These are phyloP conservation scores for Aphanomyces invadans DNA, from an alignment of 352 stramenopile species.

Conservation along the genomic window DNA sequence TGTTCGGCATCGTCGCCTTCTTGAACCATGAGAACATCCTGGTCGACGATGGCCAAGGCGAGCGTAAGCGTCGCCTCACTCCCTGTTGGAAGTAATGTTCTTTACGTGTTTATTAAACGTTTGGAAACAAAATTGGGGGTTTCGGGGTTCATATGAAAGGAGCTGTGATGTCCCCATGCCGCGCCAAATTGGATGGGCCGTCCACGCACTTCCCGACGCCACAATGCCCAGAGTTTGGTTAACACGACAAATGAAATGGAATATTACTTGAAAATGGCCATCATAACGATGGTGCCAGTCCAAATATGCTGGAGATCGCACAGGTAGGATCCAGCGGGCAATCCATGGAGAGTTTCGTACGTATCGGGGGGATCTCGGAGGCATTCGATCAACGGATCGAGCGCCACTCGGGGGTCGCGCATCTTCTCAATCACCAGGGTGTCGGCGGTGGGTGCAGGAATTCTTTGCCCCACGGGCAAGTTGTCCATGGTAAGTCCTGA, in stretches of 20 bases:
- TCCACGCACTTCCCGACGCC: background rate
- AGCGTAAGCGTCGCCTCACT: background rate
- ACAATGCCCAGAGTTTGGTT: no score
- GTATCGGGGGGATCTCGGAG: background rate
- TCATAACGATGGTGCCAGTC: background rate
- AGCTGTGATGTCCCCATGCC: background rate
- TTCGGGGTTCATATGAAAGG: background rate
- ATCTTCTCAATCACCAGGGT: background rate
- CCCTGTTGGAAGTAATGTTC: background rate
- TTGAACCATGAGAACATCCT: conserved; percentile 25
- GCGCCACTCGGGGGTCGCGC: background rate
- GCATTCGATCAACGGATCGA: background rate
- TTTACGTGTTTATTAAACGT: conserved; percentile 14
- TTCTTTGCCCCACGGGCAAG: background rate
- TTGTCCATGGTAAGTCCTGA: background rate
- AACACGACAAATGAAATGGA: background rate
- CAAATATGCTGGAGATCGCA: background rate
- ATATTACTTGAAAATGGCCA: background rate
- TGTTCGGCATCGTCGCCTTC: background rate
- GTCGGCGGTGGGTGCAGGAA: background rate
- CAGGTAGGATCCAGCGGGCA: background rate
- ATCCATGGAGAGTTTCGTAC: background rate
- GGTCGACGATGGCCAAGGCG: background rate
- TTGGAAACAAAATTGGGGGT: no score
- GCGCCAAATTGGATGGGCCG: background rate